phyloP scores from a whole-genome alignment of 495 filamentous ascomycete species.

The Parathielavia hyrcaniae region DNA sequence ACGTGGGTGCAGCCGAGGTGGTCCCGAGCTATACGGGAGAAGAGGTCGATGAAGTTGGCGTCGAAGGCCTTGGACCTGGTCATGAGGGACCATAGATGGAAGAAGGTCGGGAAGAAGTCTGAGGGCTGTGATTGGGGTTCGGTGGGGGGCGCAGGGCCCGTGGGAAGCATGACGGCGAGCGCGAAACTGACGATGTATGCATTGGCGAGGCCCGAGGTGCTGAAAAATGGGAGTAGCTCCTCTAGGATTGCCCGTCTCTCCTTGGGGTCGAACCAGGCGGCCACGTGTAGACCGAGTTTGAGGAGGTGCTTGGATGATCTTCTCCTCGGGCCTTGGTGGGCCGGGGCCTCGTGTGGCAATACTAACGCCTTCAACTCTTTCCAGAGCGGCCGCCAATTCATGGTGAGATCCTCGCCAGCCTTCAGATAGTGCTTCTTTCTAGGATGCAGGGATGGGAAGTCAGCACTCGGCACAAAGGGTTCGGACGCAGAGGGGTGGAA shows the following conservation, averaged over 20 bases:
- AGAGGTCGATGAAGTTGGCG: constrained; percentile 76
- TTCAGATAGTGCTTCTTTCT: constrained; percentile 95
- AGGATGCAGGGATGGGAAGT: constrained; percentile 27
- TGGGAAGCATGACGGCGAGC: constrained; percentile 82
- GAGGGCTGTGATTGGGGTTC: constrained; percentile 69
- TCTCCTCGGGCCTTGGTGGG: constrained; percentile 43
- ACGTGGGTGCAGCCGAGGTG: constrained; percentile 66
- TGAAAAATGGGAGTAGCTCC: constrained; percentile 92
- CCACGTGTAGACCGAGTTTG: constrained; percentile 82
- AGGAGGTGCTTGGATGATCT: constrained; percentile 53
- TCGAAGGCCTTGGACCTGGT: constrained; percentile 86
- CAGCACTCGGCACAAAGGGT: background rate
- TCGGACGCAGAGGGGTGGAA: background rate
- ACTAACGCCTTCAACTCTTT: constrained; percentile 86
- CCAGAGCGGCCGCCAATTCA: constrained; percentile 92
- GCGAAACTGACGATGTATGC: constrained; percentile 83
- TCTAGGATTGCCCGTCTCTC: constrained; percentile 84
- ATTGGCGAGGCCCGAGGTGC: constrained; percentile 79
- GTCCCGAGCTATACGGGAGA: constrained; percentile 81
- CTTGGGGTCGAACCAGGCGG: constrained; percentile 84
- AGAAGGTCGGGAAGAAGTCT: constrained; percentile 80
- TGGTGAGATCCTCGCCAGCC: constrained; percentile 74
- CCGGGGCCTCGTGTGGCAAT: constrained; percentile 67
- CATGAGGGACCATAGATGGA: constrained; percentile 93
- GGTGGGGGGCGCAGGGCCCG: constrained; percentile 64